Base-by-base conservation (phyloP, 148 eudicot genomes). In the Hydrangea macrophylla region DNA sequence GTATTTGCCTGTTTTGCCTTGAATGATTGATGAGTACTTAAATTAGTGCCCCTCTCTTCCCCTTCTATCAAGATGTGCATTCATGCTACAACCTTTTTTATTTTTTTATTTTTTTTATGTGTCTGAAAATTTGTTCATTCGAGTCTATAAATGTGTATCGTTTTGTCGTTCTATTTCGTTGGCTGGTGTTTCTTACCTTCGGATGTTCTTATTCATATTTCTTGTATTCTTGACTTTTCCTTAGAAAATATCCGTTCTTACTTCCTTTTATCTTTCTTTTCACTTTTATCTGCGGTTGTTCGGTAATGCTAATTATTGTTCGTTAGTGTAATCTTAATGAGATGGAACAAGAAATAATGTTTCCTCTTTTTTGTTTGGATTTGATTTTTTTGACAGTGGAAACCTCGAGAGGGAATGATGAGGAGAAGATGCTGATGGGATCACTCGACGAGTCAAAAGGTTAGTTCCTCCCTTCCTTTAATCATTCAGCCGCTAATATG, bases 391-490 rank as follows among this genome's bases (percentile, higher is more conserved):
- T 63, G 50, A 23, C 66, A 66, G 69, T 76, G 73, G 81, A 80
- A 79, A 62, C 72, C 40, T 60, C 69, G 12, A 72, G 75, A 72
- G 94, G 82, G 44, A 86, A 72, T 84, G 92, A 77, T 63, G 88
- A 81, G 27, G 87, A 78, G 63, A 90, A 85, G 75, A 51, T 68
- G 6, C 35, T 71, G 48, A 72, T 75, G 54, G 89, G 85, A 31
- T 75, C 76, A 48, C 84, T 83, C 60, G 98, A 92, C 66, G 95
- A 84, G 36, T 71, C 83, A 50, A 93, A 90, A 83, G 98, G 98
- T 90, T 57, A 36, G 53, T 23, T 25, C 40, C 55, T 50, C n/a
- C n/a, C 58, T 6, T 74, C 51, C 44, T 63, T 5, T 56, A 58
- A 42, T 23, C 22, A 44, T 58, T 10, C 8, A 40, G 70, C 28